These are phyloP conservation scores for Ogataea minuta DNA, from an alignment of 805 yeast genomes.

Conservation along the genomic window DNA sequence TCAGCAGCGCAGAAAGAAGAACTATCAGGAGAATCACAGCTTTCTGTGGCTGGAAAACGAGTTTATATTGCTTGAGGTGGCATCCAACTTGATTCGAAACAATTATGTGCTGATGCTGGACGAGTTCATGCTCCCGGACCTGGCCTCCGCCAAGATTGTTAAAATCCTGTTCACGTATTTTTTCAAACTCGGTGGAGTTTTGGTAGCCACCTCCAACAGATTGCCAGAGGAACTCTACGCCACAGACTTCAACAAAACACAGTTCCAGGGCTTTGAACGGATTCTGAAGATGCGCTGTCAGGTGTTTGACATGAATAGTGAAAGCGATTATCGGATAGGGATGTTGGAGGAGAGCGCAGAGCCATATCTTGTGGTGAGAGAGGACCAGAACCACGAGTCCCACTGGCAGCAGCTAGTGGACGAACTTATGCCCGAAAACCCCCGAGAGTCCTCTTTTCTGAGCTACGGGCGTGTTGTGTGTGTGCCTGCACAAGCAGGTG, in stretches of 20 bases:
- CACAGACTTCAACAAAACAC: slow-evolving; percentile 57
- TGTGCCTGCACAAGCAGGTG: slow-evolving; percentile 42
- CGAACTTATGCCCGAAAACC: slow-evolving; percentile 13
- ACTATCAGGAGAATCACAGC: slow-evolving; percentile 33
- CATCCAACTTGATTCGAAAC: slow-evolving; percentile 56
- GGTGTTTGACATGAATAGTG: slow-evolving; percentile 59
- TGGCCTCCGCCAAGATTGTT: slow-evolving; percentile 69
- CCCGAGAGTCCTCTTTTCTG: slow-evolving; percentile 31
- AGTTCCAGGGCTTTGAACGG: slow-evolving; percentile 55
- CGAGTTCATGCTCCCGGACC: slow-evolving; percentile 76
- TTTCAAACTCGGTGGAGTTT: slow-evolving; percentile 71
- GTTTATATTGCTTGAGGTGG: slow-evolving; percentile 62
- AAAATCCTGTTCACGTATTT: slow-evolving; percentile 64
- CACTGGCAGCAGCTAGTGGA: slow-evolving; percentile 39
- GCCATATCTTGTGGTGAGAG: slow-evolving; percentile 36
- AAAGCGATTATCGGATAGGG: slow-evolving; percentile 51
- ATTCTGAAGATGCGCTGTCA: slow-evolving; percentile 59
- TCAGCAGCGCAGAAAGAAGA: slow-evolving; percentile 40
- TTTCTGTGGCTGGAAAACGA: slow-evolving; percentile 53
- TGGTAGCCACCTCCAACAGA: slow-evolving; percentile 72
- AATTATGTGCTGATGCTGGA: slow-evolving; percentile 63
- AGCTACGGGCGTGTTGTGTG: slow-evolving; percentile 57
- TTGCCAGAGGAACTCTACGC: slow-evolving; percentile 71
- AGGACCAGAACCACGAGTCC: slow-evolving; percentile 26
- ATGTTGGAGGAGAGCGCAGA: slow-evolving; percentile 27